Base-by-base conservation (phyloP, 2,329 filamentous ascomycete species). In the Myrmaecium sp. region DNA sequence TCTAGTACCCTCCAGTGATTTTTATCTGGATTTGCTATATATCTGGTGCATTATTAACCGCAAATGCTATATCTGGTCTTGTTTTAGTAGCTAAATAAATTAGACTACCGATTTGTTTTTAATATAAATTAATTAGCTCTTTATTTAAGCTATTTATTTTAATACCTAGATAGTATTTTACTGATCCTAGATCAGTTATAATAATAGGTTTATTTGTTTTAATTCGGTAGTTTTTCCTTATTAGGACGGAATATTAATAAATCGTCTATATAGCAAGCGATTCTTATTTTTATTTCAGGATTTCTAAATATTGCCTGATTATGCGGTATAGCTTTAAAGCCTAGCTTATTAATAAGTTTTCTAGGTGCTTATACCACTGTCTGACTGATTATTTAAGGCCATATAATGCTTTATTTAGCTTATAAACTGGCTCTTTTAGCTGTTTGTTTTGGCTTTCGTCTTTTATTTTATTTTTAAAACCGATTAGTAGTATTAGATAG, bases 361-460 rank as follows among this genome's bases (percentile, higher is more conserved):
- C 14, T 11, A 11, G 7, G 7, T 23, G 11, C 14, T 23, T 23
- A 23, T 6, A 11, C 11, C 11, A 12, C 7, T 11, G 14, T 6
- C 6, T 23, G 11, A 11, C n/a, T n/a, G n/a, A n/a, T n/a, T n/a
- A n/a, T n/a, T n/a, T n/a, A n/a, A n/a, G n/a, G n/a, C n/a, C n/a
- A n/a, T 23, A 23, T 10, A 13, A 11, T 23, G n/a, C n/a, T n/a
- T n/a, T n/a, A n/a, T n/a, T 13, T 23, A 23, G 21, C 14, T 23
- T 23, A 23, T 23, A 11, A 23, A 6, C 14, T 6, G 11, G 11
- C 21, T 6, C 14, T 23, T 23, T 23, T 23, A 23, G 6, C 11
- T 23, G n/a, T 6, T 23, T 11, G 21, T 23, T 11, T 11, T 6
- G n/a, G 6, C 6, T 23, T 7, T 6, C 11, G 21, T 12, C 6